Evolutionary conservation across 1,284 basidiomycete species (phyloP), one percentile per base, ranked within the genome.

Genomic region (Ganoderma lucidum): DNA sequence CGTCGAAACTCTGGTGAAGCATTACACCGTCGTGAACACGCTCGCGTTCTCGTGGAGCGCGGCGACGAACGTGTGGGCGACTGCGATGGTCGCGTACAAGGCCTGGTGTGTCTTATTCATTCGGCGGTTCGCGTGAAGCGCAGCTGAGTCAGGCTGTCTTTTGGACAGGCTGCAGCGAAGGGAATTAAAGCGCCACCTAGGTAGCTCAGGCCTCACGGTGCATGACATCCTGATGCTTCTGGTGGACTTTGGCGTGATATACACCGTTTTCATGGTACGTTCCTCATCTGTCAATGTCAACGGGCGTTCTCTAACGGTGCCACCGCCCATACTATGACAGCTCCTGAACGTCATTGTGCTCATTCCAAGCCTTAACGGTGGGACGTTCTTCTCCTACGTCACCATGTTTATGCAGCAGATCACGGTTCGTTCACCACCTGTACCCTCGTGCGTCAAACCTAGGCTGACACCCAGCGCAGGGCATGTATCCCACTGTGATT

Each of bases 21-120:
- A 69, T 28, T n/a, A 28, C 53, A 44, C 41, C 2, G 44, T 65
- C 35, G 35, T 69, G 53, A 69, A 69, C 59, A 64, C 64, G 45
- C 59, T 69, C 30, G 59, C 68, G 32, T 69, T 69, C 64, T 69
- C 68, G 17, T 69, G 68, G 68, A 65, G 64, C 10, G 68, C 68
- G 2, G 68, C 68, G 41, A 65, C 61, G 42, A 69, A 69, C 35
- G 64, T 69, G 23, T 69, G 68, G 68, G 68, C 68, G 32, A 69
- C 68, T 1, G 44, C 64, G 28, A 63, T 69, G 60, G 51, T 69
- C n/a, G 64, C 64, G 23, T 48, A 58, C 41, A 69, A 65, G 41
- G 68, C 68, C 1, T 69, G 68, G 68, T 65, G 28, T 23, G 64
- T 62, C 15, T 32, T 5, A 10, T 28, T 3, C 3, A 53, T 28